Percentiles rank a stretch among this genome's conserved stretches.
Evolutionary conservation across 2,329 filamentous ascomycete genomes (phyloP).

Genomic region (Paracorniculantispora psalliotae): DNA sequence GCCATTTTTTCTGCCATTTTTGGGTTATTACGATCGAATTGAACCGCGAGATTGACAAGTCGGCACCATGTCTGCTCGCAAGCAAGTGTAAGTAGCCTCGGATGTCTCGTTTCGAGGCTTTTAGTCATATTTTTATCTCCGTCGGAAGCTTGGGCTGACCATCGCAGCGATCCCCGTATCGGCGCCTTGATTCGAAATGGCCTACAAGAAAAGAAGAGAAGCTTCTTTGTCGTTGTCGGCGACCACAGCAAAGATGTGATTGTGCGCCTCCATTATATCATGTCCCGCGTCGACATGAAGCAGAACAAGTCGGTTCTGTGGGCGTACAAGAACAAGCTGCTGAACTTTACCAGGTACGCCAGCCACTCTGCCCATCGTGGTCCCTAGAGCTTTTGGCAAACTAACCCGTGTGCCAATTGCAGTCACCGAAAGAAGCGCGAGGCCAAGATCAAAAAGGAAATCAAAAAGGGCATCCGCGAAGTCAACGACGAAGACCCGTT

Average conservation of each 20-base stretch:
- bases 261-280: conserved; percentile 86
- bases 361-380: neutral
- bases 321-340: conserved; percentile 97
- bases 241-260: conserved; percentile 95
- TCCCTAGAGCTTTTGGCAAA: neutral
- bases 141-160: neutral
- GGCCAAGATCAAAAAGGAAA: conserved; percentile 96
- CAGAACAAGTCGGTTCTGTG: conserved; percentile 89
- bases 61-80: conserved; percentile 51
- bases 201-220: conserved; percentile 91
- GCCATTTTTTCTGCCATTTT: conserved; percentile 6
- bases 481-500: conserved; percentile 91
- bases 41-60: conserved; percentile 16
- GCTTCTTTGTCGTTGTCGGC: conserved; percentile 95
- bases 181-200: conserved; percentile 88
- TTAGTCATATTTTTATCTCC: neutral
- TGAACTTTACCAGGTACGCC: conserved; percentile 75
- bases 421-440: conserved; percentile 97
- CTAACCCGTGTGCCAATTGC: conserved; percentile 12
- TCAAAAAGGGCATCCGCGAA: conserved; percentile 90
- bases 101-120: too few species aligned
- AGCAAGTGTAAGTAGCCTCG: conserved; percentile 45
- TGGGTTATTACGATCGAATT: conserved; percentile 3
- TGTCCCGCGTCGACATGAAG: conserved; percentile 84
- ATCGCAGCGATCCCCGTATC: conserved; percentile 75